Evolutionary conservation across 1,284 basidiomycete species (phyloP).

Genomic region (Fistulinella cinereoalba): DNA sequence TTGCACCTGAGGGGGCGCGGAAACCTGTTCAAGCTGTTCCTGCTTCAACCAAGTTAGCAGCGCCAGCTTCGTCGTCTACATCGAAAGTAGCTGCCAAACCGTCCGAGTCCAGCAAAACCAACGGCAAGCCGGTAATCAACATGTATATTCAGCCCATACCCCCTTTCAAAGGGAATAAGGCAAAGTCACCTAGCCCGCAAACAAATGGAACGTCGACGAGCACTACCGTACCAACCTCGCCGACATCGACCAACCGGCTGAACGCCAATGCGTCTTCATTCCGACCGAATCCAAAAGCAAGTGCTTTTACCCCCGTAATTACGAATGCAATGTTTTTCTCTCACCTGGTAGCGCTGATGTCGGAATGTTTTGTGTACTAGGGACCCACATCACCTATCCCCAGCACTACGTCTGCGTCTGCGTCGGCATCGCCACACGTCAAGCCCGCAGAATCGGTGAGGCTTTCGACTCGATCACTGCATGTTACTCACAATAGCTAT

Average conservation of each 20-base stretch:
- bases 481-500: conserved; percentile 10
- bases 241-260: conserved; percentile 47
- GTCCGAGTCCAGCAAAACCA: conserved; percentile 30
- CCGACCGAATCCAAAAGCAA: conserved; percentile 80
- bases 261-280: conserved; percentile 79
- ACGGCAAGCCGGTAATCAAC: conserved; percentile 37
- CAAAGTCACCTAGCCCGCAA: conserved; percentile 34
- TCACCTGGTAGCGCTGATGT: conserved; percentile 21
- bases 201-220: conserved; percentile 29
- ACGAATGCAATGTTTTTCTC: conserved; percentile 21
- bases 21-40: conserved; percentile 36
- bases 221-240: conserved; percentile 40
- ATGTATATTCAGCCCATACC: conserved; percentile 91
- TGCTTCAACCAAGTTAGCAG: conserved; percentile 35
- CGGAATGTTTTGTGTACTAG: conserved; percentile 31
- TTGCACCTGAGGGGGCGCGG: conserved; percentile 25
- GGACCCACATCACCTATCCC: conserved; percentile 48
- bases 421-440: conserved; percentile 59
- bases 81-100: conserved; percentile 34
- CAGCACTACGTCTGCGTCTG: conserved; percentile 40
- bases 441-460: conserved; percentile 50
- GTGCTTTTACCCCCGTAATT: conserved; percentile 67
- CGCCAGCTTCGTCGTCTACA: conserved; percentile 27
- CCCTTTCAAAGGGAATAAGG: conserved; percentile 76
- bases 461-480: not conserved